Percentiles rank a stretch among this genome's conserved stretches.
These are phyloP conservation scores for Cercospora citrullina DNA, from an alignment of 2,329 filamentous ascomycete genomes.

Conservation along the genomic window DNA sequence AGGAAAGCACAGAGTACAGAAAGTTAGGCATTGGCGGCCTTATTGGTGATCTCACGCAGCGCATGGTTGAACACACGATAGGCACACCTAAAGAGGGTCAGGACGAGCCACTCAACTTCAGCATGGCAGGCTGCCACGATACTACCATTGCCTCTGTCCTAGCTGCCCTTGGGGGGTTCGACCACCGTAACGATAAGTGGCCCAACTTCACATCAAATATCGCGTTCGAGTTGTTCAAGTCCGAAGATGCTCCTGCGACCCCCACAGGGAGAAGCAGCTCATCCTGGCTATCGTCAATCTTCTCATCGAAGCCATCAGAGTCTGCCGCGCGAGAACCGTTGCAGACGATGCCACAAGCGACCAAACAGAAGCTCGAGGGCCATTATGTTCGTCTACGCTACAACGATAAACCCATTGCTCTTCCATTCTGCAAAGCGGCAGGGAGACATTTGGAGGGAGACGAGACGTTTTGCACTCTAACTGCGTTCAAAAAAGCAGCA, in stretches of 20 bases:
- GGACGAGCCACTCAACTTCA: slow-evolving; percentile 65
- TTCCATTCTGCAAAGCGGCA: slow-evolving; percentile 74
- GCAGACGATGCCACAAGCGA: slow-evolving; percentile 55
- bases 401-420: slow-evolving; percentile 77
- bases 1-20: slow-evolving; percentile 83
- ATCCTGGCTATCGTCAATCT: slow-evolving; percentile 35
- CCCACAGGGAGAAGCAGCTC: slow-evolving; percentile 20
- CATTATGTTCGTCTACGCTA: slow-evolving; percentile 91
- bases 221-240: slow-evolving; percentile 83
- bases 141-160: slow-evolving; percentile 84
- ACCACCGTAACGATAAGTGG: slow-evolving; percentile 66
- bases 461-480: slow-evolving; percentile 85
- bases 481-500: slow-evolving; percentile 88
- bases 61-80: slow-evolving; percentile 49
- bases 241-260: slow-evolving; percentile 39
- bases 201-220: slow-evolving; percentile 92
- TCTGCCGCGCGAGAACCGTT: slow-evolving; percentile 54
- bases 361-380: slow-evolving; percentile 63
- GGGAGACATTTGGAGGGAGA: slow-evolving; percentile 87
- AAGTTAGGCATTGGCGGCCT: slow-evolving; percentile 81
- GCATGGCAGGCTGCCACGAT: slow-evolving; percentile 85
- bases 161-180: slow-evolving; percentile 75
- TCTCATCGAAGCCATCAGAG: slow-evolving; percentile 22
- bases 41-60: slow-evolving; percentile 73
- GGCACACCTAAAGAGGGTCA: slow-evolving; percentile 41